Percentiles rank a stretch among this genome's conserved stretches.
Evolutionary conservation across 768 basidiomycete genomes (phyloP).

Genomic region (Clavulina sp.): DNA sequence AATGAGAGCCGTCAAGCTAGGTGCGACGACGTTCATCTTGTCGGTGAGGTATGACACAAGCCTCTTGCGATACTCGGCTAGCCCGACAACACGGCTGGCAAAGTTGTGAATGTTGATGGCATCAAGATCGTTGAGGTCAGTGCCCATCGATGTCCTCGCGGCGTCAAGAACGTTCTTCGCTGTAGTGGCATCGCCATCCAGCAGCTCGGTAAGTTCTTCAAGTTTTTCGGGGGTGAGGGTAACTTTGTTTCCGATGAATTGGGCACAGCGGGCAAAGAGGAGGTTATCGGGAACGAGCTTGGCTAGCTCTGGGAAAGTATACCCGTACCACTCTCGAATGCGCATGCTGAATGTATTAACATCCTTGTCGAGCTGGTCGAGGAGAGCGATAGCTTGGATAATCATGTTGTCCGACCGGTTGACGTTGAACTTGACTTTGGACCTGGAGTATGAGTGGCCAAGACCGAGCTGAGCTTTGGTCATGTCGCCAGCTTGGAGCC

Average conservation of each 20-base stretch:
- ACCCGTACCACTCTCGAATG: conserved; percentile 96
- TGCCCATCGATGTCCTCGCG: conserved; percentile 86
- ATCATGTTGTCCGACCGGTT: conserved; percentile 98
- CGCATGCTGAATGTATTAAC: conserved; percentile 99
- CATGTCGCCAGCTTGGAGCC: conserved; percentile 75
- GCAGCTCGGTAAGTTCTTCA: conserved; percentile 53
- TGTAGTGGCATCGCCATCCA: conserved; percentile 68
- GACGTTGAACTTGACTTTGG: conserved; percentile 96
- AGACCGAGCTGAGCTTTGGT: conserved; percentile 88
- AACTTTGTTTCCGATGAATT: conserved; percentile 84
- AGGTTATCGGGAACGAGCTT: conserved; percentile 86
- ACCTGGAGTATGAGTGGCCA: conserved; percentile 92
- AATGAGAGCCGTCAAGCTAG: conserved; percentile 75
- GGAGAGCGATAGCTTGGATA: conserved; percentile 94
- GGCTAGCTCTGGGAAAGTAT: conserved; percentile 96
- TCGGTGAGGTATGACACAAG: conserved; percentile 75
- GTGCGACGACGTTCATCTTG: conserved; percentile 97
- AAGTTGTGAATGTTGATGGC: conserved; percentile 91
- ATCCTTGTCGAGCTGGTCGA: conserved; percentile 98
- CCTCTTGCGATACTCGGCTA: conserved; percentile 86
- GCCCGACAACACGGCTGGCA: conserved; percentile 74
- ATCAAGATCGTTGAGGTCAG: conserved; percentile 77
- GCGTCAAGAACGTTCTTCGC: conserved; percentile 94
- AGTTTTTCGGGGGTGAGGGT: conserved; percentile 61
- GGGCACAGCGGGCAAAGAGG: conserved; percentile 72